Evolutionary conservation across 2,329 filamentous ascomycete genomes (phyloP).

Genomic region (Pseudopyrenochaeta lycopersici): DNA sequence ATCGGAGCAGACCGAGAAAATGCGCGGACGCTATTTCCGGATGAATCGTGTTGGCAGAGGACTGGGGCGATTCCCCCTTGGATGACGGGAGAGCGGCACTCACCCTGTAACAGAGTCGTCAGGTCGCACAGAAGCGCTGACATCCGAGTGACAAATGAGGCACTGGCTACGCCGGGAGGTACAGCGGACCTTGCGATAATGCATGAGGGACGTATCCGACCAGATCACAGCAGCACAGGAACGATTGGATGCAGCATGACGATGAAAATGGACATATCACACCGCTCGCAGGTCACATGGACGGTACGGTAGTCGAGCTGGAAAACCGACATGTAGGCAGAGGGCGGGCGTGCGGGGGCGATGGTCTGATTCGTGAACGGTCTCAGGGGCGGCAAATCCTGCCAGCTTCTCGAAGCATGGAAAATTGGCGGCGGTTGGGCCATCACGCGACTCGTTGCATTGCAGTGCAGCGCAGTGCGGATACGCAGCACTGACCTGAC

Average conservation of each 20-base stretch:
- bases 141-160: not conserved
- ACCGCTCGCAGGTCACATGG: slow-evolving; percentile 47
- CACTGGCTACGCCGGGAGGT: not conserved
- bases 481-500: slow-evolving; percentile 6
- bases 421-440: slow-evolving; percentile 15
- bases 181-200: slow-evolving; percentile 2
- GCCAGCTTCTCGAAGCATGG: slow-evolving; percentile 40
- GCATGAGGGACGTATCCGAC: slow-evolving; percentile 5
- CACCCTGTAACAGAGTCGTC: slow-evolving; percentile 1
- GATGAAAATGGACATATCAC: slow-evolving; percentile 31
- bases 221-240: slow-evolving; percentile 11
- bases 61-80: not conserved
- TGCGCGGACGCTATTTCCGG: slow-evolving; percentile 28
- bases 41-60: slow-evolving; percentile 1
- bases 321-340: slow-evolving; percentile 12
- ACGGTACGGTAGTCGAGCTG: slow-evolving; percentile 12
- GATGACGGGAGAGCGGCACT: slow-evolving; percentile 2
- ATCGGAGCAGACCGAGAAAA: slow-evolving; percentile 28
- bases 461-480: slow-evolving; percentile 14
- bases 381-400: slow-evolving; percentile 32
- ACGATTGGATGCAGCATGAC: slow-evolving; percentile 24
- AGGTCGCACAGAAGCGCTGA: slow-evolving; percentile 7
- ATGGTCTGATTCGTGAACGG: slow-evolving; percentile 36
- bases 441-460: slow-evolving; percentile 40
- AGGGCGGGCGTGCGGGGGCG: slow-evolving; percentile 27